Evolutionary conservation across 192 early-diverging fungal species (phyloP).

Genomic region (Chytriomyces sp.): DNA sequence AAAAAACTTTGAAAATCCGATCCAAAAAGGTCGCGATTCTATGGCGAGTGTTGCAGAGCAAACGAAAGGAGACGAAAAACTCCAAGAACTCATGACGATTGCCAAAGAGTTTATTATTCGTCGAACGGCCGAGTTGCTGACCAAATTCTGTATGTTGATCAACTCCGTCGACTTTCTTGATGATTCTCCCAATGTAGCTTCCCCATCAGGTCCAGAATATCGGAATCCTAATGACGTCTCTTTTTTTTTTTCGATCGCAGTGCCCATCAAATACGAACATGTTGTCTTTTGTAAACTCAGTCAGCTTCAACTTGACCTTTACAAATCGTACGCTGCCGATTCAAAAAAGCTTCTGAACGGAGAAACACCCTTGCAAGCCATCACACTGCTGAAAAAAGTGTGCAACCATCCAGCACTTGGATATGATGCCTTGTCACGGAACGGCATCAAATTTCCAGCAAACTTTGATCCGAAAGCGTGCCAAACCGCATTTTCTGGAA

Average conservation of each 20-base stretch:
- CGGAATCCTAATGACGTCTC: not conserved
- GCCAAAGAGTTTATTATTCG: constrained; percentile 97
- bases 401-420: constrained; percentile 96
- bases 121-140: constrained; percentile 92
- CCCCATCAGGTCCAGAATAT: too few relatives aligned
- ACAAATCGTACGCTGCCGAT: constrained; percentile 78
- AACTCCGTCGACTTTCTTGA: too few relatives aligned
- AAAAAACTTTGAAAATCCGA: constrained; percentile 91
- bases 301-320: constrained; percentile 77
- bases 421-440: constrained; percentile 25
- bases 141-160: constrained; percentile 85
- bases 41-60: constrained; percentile 83
- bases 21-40: constrained; percentile 89
- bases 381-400: constrained; percentile 92
- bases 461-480: constrained; percentile 43
- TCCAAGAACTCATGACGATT: constrained; percentile 81
- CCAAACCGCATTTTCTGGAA: constrained; percentile 81
- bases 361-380: constrained; percentile 83
- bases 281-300: constrained; percentile 94
- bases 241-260: constrained; percentile 46
- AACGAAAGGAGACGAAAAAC: constrained; percentile 77
- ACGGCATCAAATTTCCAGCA: constrained; percentile 23
- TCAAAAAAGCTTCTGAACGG: constrained; percentile 71
- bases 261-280: constrained; percentile 97
- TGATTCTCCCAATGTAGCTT: too few relatives aligned